Evolutionary conservation across 2,329 filamentous ascomycete species (phyloP), one percentile per base, ranked within the genome.

Genomic region (Talaromyces sp.): DNA sequence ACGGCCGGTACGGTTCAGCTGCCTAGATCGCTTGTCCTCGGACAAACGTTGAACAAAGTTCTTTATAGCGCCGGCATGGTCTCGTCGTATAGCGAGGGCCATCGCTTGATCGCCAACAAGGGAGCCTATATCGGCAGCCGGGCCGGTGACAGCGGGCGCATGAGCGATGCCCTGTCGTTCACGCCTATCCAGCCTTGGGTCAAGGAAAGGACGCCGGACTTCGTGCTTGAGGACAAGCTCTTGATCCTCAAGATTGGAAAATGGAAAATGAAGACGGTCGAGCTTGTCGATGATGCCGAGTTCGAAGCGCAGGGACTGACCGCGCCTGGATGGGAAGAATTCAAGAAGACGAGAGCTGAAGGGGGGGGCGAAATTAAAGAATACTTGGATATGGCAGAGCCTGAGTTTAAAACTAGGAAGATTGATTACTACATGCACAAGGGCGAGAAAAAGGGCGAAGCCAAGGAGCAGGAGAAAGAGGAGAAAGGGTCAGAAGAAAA

Each of bases 171-270:
- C 7, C 69, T 87, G 33, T 73, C 75, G 2, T 87, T 84, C 71
- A 77, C 77, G 0, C 78, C 79, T 1, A 78, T 85, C 32, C 77
- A 77, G 44, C 68, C 77, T 2, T 79, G 78, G 72, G 67, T 70
- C 1, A 67, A 71, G 0, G 71, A 75, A 1, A 77, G 79, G 54
- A 80, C 80, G 0, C 70, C 80, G 17, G 75, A 81, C 19, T 83
- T 79, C 59, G 71, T 86, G 39, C 70, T 85, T 6, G 79, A 82
- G 28, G 80, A 74, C 30, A 74, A 80, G 1, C 69, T 83, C 2
- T 65, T 88, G n/a, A 78, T 87, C 9, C 65, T 88, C 10, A 76
- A 84, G 63, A 67, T 81, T 1, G 85, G 85, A 8, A 88, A 88
- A 68, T 85, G 82, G 78, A 86, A 83, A 67, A 77, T 87, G 39